A percentile compares a stretch with the other conserved stretches of the same genome.
These are phyloP conservation scores for Alternaria triticimaculans DNA, from an alignment of 2,329 filamentous ascomycete genomes.

Conservation along the genomic window DNA sequence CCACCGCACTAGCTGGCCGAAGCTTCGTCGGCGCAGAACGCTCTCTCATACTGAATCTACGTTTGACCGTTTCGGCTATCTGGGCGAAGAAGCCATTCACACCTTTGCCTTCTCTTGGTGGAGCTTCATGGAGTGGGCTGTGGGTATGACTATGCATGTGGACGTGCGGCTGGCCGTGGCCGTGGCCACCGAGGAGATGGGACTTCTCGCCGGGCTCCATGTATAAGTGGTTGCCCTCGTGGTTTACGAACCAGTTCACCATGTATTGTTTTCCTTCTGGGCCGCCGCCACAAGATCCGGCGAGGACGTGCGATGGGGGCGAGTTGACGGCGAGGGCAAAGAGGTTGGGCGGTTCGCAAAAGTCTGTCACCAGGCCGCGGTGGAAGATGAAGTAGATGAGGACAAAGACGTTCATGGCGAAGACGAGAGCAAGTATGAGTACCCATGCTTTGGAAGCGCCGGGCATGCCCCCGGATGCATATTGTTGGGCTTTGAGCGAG, in stretches of 20 bases:
- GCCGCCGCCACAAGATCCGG: slow-evolving; percentile 64
- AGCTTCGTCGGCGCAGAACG: slow-evolving; percentile 16
- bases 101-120: background rate
- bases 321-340: slow-evolving; percentile 75
- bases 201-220: slow-evolving; percentile 54
- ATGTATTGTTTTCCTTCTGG: slow-evolving; percentile 59
- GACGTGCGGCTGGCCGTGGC: slow-evolving; percentile 16
- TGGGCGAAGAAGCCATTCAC: slow-evolving; percentile 4
- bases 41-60: slow-evolving; percentile 19
- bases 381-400: slow-evolving; percentile 67
- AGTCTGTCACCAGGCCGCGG: slow-evolving; percentile 74
- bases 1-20: slow-evolving; percentile 29
- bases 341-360: slow-evolving; percentile 77
- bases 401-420: slow-evolving; percentile 71
- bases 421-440: slow-evolving; percentile 68
- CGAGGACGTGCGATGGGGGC: slow-evolving; percentile 59
- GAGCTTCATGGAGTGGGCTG: background rate
- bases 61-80: slow-evolving; percentile 9
- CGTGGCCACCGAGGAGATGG: slow-evolving; percentile 14
- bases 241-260: slow-evolving; percentile 56
- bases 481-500: slow-evolving; percentile 69
- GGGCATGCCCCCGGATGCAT: slow-evolving; percentile 69
- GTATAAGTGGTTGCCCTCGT: slow-evolving; percentile 60
- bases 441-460: slow-evolving; percentile 72
- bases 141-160: slow-evolving; percentile 16